Evolutionary conservation across 805 yeast species (phyloP).

Genomic region (Naumovozyma castellii): DNA sequence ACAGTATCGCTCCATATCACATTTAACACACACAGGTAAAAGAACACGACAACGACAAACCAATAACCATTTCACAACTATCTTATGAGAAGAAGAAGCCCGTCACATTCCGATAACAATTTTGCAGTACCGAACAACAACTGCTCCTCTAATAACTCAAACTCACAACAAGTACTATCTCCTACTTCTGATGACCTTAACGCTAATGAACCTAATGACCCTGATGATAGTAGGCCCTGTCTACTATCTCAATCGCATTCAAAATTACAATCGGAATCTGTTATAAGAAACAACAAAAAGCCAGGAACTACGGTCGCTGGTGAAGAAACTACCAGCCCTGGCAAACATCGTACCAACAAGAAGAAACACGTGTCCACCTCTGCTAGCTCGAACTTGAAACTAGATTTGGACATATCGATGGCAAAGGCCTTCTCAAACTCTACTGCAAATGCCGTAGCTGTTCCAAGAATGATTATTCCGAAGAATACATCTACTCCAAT

Average conservation of each 20-base stretch:
- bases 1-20: too few relatives aligned
- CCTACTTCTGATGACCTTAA: conserved; percentile 25
- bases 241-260: conserved; percentile 26
- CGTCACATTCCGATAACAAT: conserved; percentile 41
- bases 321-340: neutral
- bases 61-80: too few relatives aligned
- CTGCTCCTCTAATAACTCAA: conserved; percentile 11
- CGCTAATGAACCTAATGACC: conserved; percentile 35
- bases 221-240: conserved; percentile 39
- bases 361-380: neutral
- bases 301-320: neutral
- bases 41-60: too few relatives aligned
- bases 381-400: conserved; percentile 5
- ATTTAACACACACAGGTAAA: too few relatives aligned
- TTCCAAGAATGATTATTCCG: neutral
- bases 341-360: neutral
- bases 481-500: neutral
- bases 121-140: conserved; percentile 30
- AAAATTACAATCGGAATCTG: conserved; percentile 1
- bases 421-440: conserved; percentile 25
- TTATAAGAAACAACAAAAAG: conserved; percentile 2
- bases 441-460: neutral
- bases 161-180: conserved; percentile 21
- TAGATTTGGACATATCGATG: conserved; percentile 29
- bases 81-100: conserved; percentile 44